Base-by-base conservation (phyloP, 169 alveolate species). In the Cryptosporidium meleagridis region DNA sequence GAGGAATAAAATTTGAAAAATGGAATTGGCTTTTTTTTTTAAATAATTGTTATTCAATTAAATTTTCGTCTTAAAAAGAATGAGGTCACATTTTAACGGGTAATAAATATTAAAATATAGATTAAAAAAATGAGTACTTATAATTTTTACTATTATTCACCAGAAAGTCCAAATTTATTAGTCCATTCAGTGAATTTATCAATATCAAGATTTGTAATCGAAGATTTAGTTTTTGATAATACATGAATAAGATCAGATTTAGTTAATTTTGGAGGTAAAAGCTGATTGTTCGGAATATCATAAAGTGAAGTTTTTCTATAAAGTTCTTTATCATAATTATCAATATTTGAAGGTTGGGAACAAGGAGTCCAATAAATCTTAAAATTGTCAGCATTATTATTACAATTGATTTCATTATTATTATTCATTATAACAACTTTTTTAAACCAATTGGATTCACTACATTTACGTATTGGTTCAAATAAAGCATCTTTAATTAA, bases 401-500 rank as follows among this genome's bases (percentile, higher is more conserved):
- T 9, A 41, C 1, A 8, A 41, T 0, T 9, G 16, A 9, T 18
- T 23, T 10, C 39, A 37, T 69, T n/a, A 37, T 37, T 70, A 26
- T 45, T 31, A 10, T 29, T 37, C 48, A 41, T 39, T 39, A 92
- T 92, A 10, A 73, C 62, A 37, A 96, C 93, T 69, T 91, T 85
- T 58, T 93, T 95, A 91, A 96, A 97, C 75, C 95, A 93, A 5
- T 93, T 94, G 0, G 98, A 97, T 4, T 87, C 85, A 85, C 96
- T 94, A 67, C 97, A 94, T 75, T 93, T 96, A 84, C 98, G 93
- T 5, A 97, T 92, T 31, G 98, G 98, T 91, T 95, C 95, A 92
- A 95, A 94, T 21, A 96, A 86, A 21, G 99, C 98, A 87, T 96
- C 98, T 73, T 96, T 94, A 4, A 96, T 96, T 18, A 96, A 86